Base-by-base conservation (phyloP, 331 rosid genomes). In the Rosa hybrid region DNA sequence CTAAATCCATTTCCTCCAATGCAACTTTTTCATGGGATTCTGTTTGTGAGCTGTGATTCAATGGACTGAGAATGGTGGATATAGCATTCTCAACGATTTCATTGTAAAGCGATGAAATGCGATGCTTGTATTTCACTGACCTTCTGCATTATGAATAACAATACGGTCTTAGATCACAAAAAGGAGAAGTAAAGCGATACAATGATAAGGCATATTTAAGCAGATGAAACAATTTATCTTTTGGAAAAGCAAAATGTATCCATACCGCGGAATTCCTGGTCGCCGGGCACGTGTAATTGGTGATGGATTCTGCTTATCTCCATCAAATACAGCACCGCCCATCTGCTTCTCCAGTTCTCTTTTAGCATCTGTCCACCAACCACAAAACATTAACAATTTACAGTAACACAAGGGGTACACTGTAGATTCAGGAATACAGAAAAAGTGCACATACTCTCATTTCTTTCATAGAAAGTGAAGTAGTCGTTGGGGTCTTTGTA, bases 261-360 rank as follows among this genome's bases (percentile, higher is more conserved):
- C 45, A 62, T 86, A 82, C 92, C 90, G 89, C 49, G 68, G 79
- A 83, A 93, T 84, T 62, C 91, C 97, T 2, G 93, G 99, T 70
- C 94, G 90, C 56, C 94, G 93, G 12, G 74, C 85, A 7, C 92
- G 88, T 54, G 77, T 84, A 80, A 76, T 83, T 4, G 75, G 57
- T 80, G 91, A 72, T 25, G 71, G 62, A 81, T 80, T 53, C 21
- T 84, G 80, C 85, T 78, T 85, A 75, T 83, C 81, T 74, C 84
- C 34, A 81, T 90, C 91, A 70, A 83, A 57, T 20, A 82, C 41
- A 67, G 78, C 74, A 21, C 82, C 82, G 50, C 92, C 97, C 74
- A 69, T 75, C 76, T 86, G 93, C 85, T 90, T 93, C 80, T 86
- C 86, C 80, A 92, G 83, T 80, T 93, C 98, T 82, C 82, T 87